Evolutionary conservation across 176 grass and related monocot genomes (phyloP).

Genomic region (Tillandsia leiboldiana): DNA sequence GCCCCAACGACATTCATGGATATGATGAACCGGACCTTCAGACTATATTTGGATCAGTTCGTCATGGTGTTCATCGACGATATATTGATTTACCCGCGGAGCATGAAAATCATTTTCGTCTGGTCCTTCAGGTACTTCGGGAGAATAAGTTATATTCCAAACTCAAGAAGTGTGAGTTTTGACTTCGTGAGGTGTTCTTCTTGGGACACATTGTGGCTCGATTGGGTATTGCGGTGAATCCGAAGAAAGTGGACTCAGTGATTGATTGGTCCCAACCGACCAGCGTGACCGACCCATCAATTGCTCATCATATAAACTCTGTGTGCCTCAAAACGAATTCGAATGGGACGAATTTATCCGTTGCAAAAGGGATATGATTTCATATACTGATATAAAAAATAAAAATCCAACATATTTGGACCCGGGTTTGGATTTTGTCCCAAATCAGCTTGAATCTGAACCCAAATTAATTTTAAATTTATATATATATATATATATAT

Average conservation of each 20-base stretch:
- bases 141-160: not conserved
- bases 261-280: not conserved
- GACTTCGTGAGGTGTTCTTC: not conserved
- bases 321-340: no score
- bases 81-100: not conserved
- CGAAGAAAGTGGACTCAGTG: not conserved
- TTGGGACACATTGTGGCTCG: not conserved
- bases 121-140: not conserved
- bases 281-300: no score
- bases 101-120: not conserved
- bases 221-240: not conserved
- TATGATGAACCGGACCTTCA: not conserved
- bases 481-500: no score
- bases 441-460: no score
- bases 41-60: not conserved
- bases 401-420: no score
- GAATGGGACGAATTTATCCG: no score
- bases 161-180: not conserved
- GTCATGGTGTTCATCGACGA: not conserved
- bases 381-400: no score
- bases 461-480: no score
- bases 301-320: no score
- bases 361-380: no score
- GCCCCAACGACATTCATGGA: not conserved
- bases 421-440: no score